Base-by-base conservation (phyloP, 108 stramenopile species). In the Nitzschia inconspicua region DNA sequence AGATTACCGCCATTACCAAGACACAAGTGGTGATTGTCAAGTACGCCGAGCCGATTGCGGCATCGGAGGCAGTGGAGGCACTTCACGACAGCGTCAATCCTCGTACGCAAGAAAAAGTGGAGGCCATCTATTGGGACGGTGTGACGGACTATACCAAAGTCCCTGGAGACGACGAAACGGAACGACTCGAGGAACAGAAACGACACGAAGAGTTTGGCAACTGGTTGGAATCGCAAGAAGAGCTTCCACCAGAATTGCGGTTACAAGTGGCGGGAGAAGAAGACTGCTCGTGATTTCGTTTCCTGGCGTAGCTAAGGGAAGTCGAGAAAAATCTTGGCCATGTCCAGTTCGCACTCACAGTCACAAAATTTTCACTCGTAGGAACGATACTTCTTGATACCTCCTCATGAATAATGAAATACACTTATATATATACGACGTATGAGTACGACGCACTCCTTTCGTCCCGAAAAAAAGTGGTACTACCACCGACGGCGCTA, bases 161-260 rank as follows among this genome's bases (percentile, higher is more conserved):
- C 1, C 72, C 78, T 49, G 70, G 60, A 10, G 83, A 83, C 27
- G 70, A 82, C 31, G 82, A 86, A 41, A 67, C 47, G 62, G 80
- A 68, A 40, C 36, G 47, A 32, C 47, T 37, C 20, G 86, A 84
- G 55, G 78, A 73, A 57, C 88, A 87, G 36, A 65, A 90, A 60
- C 79, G 97, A 44, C 78, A 93, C 25, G 94, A 96, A 31, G 93
- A 94, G 41, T 98, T 98, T 78, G 97, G 97, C 6, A 76, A 87
- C 47, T 96, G 96, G 97, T 64, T 98, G 25, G 97, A 98, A 23
- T 70, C 86, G 34, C 95, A 98, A 71, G 91, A 88, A 20, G 84
- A 88, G 28, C 57, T 98, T 6, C 97, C 97, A 27, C 88, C 89
- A 46, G 97, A 98, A 50, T 82, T 96, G 28, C 68, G 75, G 57